phyloP scores from a whole-genome alignment of 148 eudicot genomes.

The Amaranthus hypochondriacus region DNA sequence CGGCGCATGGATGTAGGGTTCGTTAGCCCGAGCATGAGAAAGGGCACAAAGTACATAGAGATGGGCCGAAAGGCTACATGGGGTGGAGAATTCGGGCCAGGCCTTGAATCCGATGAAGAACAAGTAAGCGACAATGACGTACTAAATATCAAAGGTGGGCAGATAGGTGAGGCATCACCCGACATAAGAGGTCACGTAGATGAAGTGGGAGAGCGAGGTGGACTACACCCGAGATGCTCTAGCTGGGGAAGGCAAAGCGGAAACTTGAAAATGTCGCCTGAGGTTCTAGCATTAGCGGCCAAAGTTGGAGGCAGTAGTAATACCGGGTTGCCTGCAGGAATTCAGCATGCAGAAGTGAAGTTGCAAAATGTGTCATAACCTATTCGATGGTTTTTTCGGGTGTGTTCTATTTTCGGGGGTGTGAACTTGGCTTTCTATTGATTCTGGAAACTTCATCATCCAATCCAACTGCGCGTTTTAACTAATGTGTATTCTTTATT shows the following conservation, averaged over 20 bases:
- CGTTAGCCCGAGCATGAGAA: slow-evolving; percentile 94
- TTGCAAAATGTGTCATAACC: neutral
- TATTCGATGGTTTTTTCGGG: neutral
- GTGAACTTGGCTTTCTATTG: slow-evolving; percentile 4
- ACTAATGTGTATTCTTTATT: slow-evolving; percentile 14
- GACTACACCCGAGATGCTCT: slow-evolving; percentile 61
- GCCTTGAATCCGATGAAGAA: slow-evolving; percentile 53
- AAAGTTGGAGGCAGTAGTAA: slow-evolving; percentile 61
- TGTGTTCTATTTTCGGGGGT: slow-evolving; percentile 10
- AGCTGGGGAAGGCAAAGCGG: slow-evolving; percentile 96
- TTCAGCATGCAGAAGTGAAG: slow-evolving; percentile 20
- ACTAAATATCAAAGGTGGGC: slow-evolving; percentile 49
- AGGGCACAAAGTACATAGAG: slow-evolving; percentile 78
- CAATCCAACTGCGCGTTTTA: slow-evolving; percentile 10
- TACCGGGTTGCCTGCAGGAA: slow-evolving; percentile 14
- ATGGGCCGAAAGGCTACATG: slow-evolving; percentile 98
- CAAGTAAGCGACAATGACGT: slow-evolving; percentile 55
- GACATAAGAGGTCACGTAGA: slow-evolving; percentile 72
- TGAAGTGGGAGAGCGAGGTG: slow-evolving; percentile 63
- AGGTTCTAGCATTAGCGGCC: slow-evolving; percentile 77
- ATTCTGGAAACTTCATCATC: slow-evolving; percentile 3
- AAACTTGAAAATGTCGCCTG: slow-evolving; percentile 98
- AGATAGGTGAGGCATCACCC: slow-evolving; percentile 63
- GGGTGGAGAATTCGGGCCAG: slow-evolving; percentile 76
- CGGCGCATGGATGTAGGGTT: slow-evolving; percentile 66